Evolutionary conservation across 345 rosid genomes (phyloP).

Genomic region (Murraya paniculata): DNA sequence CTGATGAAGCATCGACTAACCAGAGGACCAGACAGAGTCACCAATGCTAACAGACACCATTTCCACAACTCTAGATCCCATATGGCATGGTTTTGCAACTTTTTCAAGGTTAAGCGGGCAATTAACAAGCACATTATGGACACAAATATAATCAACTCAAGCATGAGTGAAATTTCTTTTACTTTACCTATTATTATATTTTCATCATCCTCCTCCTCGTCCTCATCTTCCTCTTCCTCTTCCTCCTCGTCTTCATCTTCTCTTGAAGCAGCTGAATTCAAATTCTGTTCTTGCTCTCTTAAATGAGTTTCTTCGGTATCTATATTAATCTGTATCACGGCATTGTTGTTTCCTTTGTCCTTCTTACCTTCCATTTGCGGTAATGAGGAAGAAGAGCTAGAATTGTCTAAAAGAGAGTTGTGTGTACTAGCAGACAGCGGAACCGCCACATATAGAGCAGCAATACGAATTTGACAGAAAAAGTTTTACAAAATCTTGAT

Average conservation of each 20-base stretch:
- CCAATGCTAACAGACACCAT: constrained; percentile 50
- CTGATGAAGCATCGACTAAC: constrained; percentile 45
- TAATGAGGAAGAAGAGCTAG: too few relatives aligned
- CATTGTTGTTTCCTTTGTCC: too few relatives aligned
- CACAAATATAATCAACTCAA: constrained; percentile 29
- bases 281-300: too few relatives aligned
- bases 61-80: constrained; percentile 57
- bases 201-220: constrained; percentile 14
- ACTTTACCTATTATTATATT: constrained; percentile 19
- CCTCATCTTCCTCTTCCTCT: constrained; percentile 37
- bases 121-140: constrained; percentile 29
- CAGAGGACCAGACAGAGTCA: constrained; percentile 47
- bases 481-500: too few relatives aligned
- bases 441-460: too few relatives aligned
- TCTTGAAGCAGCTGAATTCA: not conserved
- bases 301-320: too few relatives aligned
- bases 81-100: constrained; percentile 19
- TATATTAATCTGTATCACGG: too few relatives aligned
- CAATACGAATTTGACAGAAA: too few relatives aligned
- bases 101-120: constrained; percentile 35
- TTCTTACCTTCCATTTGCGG: too few relatives aligned
- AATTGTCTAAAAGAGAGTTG: too few relatives aligned
- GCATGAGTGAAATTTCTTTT: constrained; percentile 16
- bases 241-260: constrained; percentile 33
- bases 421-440: too few relatives aligned